Evolutionary conservation across 169 alveolate species (phyloP).

Genomic region (Plasmodium chabaudi): DNA sequence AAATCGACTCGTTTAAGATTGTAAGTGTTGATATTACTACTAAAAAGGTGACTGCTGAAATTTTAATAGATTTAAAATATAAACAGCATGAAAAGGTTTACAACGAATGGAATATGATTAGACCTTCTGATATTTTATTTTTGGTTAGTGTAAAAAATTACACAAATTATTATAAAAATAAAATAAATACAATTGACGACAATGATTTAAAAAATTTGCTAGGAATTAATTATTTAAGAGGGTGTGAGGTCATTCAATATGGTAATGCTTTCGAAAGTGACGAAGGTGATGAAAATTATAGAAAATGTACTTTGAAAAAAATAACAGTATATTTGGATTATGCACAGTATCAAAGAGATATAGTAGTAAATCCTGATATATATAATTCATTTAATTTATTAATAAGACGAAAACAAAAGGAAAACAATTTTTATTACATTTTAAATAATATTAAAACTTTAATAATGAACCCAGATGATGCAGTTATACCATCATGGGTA

Average conservation of each 20-base stretch:
- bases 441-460: conserved; percentile 88
- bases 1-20: conserved; percentile 47
- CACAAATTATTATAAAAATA: conserved; percentile 59
- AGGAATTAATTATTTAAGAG: conserved; percentile 75
- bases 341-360: conserved; percentile 87
- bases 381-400: conserved; percentile 89
- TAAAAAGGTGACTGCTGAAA: conserved; percentile 55
- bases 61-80: conserved; percentile 51
- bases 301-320: conserved; percentile 76
- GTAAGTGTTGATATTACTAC: conserved; percentile 40
- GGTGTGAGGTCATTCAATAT: conserved; percentile 62
- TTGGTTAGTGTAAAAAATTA: conserved; percentile 71
- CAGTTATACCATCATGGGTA: conserved; percentile 86
- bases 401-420: conserved; percentile 90
- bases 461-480: conserved; percentile 85
- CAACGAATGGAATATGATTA: conserved; percentile 75
- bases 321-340: conserved; percentile 87
- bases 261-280: conserved; percentile 76
- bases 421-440: conserved; percentile 91
- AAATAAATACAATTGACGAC: conserved; percentile 56
- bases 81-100: conserved; percentile 43
- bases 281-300: conserved; percentile 77
- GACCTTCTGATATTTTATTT: conserved; percentile 59
- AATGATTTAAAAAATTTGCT: conserved; percentile 57
- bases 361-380: conserved; percentile 85